Evolutionary conservation across 2,329 filamentous ascomycete genomes (phyloP), one percentile per base, ranked within the genome.

Genomic region (Aphanoascus verrucosus): DNA sequence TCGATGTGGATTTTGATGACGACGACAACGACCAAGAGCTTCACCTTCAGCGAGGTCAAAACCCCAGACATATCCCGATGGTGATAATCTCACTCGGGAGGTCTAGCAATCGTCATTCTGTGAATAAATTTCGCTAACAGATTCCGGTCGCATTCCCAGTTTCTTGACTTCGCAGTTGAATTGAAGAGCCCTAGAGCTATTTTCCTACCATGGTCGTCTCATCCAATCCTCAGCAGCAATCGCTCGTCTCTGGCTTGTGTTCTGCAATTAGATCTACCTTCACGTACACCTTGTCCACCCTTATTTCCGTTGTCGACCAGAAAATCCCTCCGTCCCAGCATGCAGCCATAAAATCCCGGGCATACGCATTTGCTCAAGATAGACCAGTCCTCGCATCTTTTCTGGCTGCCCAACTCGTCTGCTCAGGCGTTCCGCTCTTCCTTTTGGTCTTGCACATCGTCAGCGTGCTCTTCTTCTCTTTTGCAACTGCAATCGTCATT

Each of bases 351-450:
- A 75, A 82, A 60, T 71, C 77, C 14, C 74, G 71, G 43, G 67
- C 79, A 28, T 71, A 74, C 35, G 64, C 70, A 4, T 84, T 86
- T 62, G 80, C 83, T 14, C 68, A 75, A 5, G 72, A 77, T 47
- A 83, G 84, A 54, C 88, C 88, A 1, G 72, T 88, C 57, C 71
- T 89, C 42, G 82, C 85, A 53, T 80, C 82, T 55, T 87, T 93
- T 66, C 64, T 88, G 54, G 69, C 79, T 44, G 72, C 77, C 31
- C 86, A 90, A 65, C 62, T 83, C 55, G 66, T 81, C 55, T 75
- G 89, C 57, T 82, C 81, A 12, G 77, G 81, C 54, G 67, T 86
- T 12, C 87, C 87, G 1, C 62, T 90, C 55, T 67, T 82, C 40
- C 70, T 89, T 57, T 91, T 93, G 72, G 58, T 77, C 53, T 71